Percentiles rank a stretch among this genome's conserved stretches.
Conservation (phyloP, 345 rosid species). For the Populus pruinosa region DNA sequence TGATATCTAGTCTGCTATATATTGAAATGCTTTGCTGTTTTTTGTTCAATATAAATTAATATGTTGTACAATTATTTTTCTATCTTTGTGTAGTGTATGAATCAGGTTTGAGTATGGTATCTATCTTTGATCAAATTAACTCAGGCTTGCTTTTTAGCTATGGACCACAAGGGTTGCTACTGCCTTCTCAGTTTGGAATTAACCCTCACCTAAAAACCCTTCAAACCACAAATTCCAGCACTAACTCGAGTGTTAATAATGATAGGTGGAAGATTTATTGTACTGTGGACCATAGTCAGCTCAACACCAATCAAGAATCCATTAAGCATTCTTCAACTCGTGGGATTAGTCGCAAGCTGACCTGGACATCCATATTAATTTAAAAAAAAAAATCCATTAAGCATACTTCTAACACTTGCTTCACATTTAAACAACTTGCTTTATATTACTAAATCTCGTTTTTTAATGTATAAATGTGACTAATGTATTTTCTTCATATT, state of each 20-base stretch:
- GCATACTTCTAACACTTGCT: background rate
- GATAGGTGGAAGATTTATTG: conserved; percentile 25
- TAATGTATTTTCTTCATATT: too few species aligned
- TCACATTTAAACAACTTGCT: too few species aligned
- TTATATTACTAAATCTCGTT: too few species aligned
- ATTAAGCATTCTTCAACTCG: too few species aligned
- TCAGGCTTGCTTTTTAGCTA: background rate
- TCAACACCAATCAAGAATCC: too few species aligned
- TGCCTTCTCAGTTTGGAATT: background rate
- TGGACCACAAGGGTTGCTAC: conserved; percentile 29
- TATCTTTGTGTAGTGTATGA: background rate
- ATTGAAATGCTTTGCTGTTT: background rate
- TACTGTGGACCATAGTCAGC: background rate
- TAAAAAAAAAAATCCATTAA: too few species aligned
- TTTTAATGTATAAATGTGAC: too few species aligned
- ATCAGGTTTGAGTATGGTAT: background rate
- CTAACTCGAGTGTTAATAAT: conserved; percentile 7
- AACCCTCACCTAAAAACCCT: background rate
- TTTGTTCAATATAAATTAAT: background rate
- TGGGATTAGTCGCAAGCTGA: too few species aligned
- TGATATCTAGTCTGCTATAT: background rate
- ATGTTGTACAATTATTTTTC: background rate
- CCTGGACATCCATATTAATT: too few species aligned
- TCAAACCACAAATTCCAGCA: background rate
- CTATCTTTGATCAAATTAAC: background rate